Percentiles rank a stretch among this genome's conserved stretches.
Conservation (phyloP, 345 rosid genomes). For the Syzygium aromaticum region DNA sequence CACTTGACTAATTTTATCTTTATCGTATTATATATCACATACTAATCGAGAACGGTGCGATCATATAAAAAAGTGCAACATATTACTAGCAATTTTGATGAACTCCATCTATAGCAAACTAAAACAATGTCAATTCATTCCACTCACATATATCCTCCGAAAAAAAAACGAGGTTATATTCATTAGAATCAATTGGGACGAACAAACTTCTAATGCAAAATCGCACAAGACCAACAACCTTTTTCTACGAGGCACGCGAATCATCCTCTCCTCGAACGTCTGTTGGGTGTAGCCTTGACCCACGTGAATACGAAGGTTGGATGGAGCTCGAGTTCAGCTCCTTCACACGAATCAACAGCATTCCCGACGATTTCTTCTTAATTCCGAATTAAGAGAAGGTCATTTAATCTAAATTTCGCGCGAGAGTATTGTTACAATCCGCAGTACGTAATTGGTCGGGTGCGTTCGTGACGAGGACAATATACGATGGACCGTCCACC, state of each 20-base stretch:
- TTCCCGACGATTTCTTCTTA: neutral
- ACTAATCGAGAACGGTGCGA: no score
- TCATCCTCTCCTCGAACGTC: no score
- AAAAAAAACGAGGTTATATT: no score
- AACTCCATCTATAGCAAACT: no score
- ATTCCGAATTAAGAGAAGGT: neutral
- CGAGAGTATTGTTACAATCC: neutral
- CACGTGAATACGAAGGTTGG: no score
- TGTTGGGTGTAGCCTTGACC: no score
- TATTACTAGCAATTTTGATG: no score
- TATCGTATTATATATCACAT: no score
- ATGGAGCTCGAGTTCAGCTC: neutral
- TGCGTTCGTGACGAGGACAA: neutral
- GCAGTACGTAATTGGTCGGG: neutral
- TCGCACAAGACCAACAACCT: neutral
- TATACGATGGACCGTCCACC: neutral
- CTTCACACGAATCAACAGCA: neutral
- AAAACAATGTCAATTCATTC: accelerated
- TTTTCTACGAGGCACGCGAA: no score
- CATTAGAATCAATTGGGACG: neutral
- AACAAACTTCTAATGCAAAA: neutral
- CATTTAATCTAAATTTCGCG: neutral
- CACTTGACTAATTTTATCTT: neutral
- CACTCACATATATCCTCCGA: no score
- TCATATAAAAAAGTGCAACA: no score